A percentile compares a stretch with the other conserved stretches of the same genome.
These are phyloP conservation scores for Candida morakotiae DNA, from an alignment of 805 yeast genomes.

Conservation along the genomic window DNA sequence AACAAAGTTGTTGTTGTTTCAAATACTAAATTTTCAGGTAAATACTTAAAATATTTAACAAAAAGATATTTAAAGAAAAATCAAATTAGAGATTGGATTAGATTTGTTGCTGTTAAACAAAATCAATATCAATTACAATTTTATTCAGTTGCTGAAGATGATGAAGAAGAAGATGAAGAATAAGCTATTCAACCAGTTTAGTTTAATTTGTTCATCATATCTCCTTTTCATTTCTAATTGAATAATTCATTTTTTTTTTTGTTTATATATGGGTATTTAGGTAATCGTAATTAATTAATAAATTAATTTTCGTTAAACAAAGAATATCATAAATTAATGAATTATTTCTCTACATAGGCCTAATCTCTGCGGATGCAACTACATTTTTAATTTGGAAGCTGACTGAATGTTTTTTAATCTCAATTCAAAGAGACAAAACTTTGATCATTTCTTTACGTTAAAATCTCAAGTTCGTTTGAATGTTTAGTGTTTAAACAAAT, in stretches of 20 bases:
- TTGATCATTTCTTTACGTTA: no score
- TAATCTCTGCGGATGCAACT: no score
- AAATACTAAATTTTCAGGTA: slow-evolving; percentile 96
- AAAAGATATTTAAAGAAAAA: slow-evolving; percentile 99
- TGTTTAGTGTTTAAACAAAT: no score
- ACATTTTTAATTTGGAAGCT: no score
- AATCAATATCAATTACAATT: slow-evolving; percentile 96
- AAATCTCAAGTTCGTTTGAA: no score
- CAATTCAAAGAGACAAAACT: no score
- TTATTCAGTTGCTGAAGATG: slow-evolving; percentile 96
- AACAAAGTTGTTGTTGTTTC: slow-evolving; percentile 86
- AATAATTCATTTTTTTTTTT: slow-evolving; percentile 4
- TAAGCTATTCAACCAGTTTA: slow-evolving; percentile 31
- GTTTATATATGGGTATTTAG: slow-evolving; percentile 7
- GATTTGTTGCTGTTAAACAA: slow-evolving; percentile 94
- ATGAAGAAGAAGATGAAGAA: slow-evolving; percentile 90
- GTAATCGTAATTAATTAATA: slow-evolving; percentile 3
- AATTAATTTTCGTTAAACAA: background rate
- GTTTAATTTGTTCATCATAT: slow-evolving; percentile 1
- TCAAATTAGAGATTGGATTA: slow-evolving; percentile 99
- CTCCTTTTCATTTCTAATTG: slow-evolving; percentile 1
- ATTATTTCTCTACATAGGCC: no score
- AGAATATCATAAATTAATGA: background rate
- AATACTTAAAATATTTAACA: slow-evolving; percentile 98
- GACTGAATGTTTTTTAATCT: no score